Evolutionary conservation across 164 flowering plant genomes (phyloP), one percentile per base, ranked within the genome.

Genomic region (Magnolia changhungtana): DNA sequence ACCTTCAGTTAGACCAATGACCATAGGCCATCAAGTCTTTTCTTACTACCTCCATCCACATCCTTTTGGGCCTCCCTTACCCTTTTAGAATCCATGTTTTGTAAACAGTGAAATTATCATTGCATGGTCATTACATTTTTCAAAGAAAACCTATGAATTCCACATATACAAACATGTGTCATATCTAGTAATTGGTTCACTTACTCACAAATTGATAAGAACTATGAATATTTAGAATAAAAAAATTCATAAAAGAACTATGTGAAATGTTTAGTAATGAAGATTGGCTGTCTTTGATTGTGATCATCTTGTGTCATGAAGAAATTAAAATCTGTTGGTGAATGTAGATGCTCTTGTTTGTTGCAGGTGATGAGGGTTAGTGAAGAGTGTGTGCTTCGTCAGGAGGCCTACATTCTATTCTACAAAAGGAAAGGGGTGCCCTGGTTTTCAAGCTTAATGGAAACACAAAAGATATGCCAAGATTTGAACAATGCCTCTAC

Each of bases 371-470:
- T 2, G 11, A 71, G 49, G 13, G 78, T 77, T 37, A 20, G 72
- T 23, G 78, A 79, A 82, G 86, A 85, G 14, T 31, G 0, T 70
- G 97, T 90, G 50, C 83, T 96, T 19, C 74, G 86, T 67, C 89
- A 90, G 76, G 88, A 88, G 58, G 97, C 97, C 6, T 96, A 94
- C 80, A 90, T 96, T 72, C 82, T 94, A 58, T 94, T 92, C 82
- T 96, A 92, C 81, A 86, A 90, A 49, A 90, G 80, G 83, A 81
- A 87, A 69, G 97, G 87, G 16, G 86, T 91, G 16, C 87, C 95
- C 2, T 94, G 95, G 94, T 86, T 87, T 83, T 88, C 94, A 71
- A 85, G 81, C 82, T 80, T 84, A 19, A 77, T 90, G 80, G 93
- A 88, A 80, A 24, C 72, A 29, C 82, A 76, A 37, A 65, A 69